These are phyloP conservation scores for Crotalaria pallida DNA, from an alignment of 306 rosid genomes.

Conservation along the genomic window DNA sequence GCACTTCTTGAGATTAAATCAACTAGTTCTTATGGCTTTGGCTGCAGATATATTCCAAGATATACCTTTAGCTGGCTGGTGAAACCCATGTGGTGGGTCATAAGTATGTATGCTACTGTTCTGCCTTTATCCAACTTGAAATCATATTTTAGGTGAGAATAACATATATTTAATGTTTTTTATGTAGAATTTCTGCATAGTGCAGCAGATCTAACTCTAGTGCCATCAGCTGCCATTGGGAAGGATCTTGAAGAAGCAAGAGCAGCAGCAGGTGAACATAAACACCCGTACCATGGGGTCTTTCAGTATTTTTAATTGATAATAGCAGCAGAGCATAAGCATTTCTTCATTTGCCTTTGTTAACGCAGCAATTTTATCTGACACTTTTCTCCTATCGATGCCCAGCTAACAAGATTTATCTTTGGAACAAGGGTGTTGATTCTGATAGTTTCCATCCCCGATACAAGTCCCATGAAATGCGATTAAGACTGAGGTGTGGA, in stretches of 20 bases:
- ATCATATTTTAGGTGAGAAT: conserved; percentile 3
- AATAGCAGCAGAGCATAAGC: not conserved
- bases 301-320: not conserved
- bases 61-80: conserved; percentile 99
- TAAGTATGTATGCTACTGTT: conserved; percentile 55
- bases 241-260: conserved; percentile 73
- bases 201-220: conserved; percentile 92
- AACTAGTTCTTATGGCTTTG: conserved; percentile 1
- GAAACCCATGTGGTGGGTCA: conserved; percentile 90
- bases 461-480: conserved; percentile 76
- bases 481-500: conserved; percentile 60
- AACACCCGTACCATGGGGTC: not conserved
- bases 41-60: conserved; percentile 95
- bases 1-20: not conserved
- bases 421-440: conserved; percentile 98
- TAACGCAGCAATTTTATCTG: not conserved
- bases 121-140: not conserved
- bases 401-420: conserved; percentile 83
- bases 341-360: not conserved
- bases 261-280: conserved; percentile 68
- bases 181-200: conserved; percentile 80
- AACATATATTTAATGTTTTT: conserved; percentile 24
- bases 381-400: conserved; percentile 22
- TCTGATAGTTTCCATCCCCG: conserved; percentile 86
- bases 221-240: conserved; percentile 90